Conservation (phyloP, 2,329 filamentous ascomycete genomes). For the Aspergillus candidus region DNA sequence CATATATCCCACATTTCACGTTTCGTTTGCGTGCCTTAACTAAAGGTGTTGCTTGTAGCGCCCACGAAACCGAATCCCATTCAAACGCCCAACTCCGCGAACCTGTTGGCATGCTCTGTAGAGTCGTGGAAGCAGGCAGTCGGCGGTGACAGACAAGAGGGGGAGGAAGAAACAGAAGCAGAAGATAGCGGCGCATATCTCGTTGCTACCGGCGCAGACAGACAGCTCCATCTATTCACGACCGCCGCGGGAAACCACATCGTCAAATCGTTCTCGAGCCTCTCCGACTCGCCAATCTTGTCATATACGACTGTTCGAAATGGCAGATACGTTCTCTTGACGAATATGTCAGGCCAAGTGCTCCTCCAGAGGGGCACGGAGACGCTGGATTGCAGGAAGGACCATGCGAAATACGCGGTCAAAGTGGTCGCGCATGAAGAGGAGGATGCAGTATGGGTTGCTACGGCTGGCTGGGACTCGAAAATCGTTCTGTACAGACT, state of each 20-base stretch:
- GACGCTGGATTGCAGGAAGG: conserved; percentile 45
- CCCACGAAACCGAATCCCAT: conserved; percentile 41
- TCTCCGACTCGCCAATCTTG: conserved; percentile 45
- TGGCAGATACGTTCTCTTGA: conserved; percentile 44
- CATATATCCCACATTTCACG: neutral
- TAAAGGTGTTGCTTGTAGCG: conserved; percentile 26
- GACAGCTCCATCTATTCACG: conserved; percentile 43
- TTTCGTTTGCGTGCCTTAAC: neutral
- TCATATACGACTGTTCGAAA: conserved; percentile 42
- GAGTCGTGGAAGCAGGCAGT: conserved; percentile 28
- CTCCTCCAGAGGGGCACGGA: conserved; percentile 42
- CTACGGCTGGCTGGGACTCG: conserved; percentile 57
- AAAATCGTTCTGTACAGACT: conserved; percentile 49
- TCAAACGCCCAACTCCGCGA: conserved; percentile 43
- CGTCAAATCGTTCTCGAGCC: conserved; percentile 20
- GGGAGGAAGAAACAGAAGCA: neutral
- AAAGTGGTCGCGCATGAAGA: conserved; percentile 41
- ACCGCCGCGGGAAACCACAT: conserved; percentile 14
- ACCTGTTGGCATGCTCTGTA: conserved; percentile 48
- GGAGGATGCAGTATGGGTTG: conserved; percentile 38
- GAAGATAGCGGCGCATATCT: conserved; percentile 23
- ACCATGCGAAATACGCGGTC: conserved; percentile 56
- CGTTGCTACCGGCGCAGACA: conserved; percentile 44
- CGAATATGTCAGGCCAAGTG: conserved; percentile 56
- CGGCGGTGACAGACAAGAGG: neutral